Evolutionary conservation across 176 grass and related monocot genomes (phyloP).

Genomic region (Paspalum vaginatum): DNA sequence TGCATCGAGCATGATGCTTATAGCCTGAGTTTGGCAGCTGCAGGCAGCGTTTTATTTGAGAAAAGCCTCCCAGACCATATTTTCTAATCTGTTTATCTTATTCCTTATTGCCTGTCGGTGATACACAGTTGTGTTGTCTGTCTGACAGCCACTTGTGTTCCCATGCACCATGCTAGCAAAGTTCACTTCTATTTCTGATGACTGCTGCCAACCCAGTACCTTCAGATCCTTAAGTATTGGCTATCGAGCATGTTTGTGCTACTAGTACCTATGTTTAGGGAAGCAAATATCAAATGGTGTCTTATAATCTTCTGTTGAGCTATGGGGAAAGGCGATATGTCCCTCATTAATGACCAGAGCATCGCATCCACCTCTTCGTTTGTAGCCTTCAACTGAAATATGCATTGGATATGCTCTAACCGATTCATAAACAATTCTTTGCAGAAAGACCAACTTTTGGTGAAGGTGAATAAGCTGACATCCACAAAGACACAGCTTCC

Average conservation of each 20-base stretch:
- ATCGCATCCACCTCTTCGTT: not conserved
- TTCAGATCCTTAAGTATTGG: not conserved
- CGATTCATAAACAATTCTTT: not conserved
- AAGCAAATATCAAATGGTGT: not conserved
- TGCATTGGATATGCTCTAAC: not conserved
- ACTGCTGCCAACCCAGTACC: not conserved
- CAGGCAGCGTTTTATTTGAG: not conserved
- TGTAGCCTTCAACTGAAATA: not conserved
- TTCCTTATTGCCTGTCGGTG: not conserved
- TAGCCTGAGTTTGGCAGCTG: not conserved
- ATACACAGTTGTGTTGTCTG: no score
- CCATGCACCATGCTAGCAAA: not conserved
- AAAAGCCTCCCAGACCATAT: not conserved
- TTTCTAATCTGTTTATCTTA: not conserved
- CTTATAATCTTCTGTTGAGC: not conserved
- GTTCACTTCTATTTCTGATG: not conserved
- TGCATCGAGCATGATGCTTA: not conserved
- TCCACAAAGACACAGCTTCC: constrained; percentile 50
- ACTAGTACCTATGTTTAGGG: not conserved
- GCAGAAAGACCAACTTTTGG: constrained; percentile 34
- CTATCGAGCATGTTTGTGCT: not conserved
- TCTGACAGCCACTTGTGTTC: not conserved
- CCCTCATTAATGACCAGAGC: not conserved
- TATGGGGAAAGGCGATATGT: not conserved
- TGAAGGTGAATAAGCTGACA: constrained; percentile 52